These are phyloP conservation scores for Trichosporon sp. DNA, from an alignment of 1,284 basidiomycete genomes.

Conservation along the genomic window DNA sequence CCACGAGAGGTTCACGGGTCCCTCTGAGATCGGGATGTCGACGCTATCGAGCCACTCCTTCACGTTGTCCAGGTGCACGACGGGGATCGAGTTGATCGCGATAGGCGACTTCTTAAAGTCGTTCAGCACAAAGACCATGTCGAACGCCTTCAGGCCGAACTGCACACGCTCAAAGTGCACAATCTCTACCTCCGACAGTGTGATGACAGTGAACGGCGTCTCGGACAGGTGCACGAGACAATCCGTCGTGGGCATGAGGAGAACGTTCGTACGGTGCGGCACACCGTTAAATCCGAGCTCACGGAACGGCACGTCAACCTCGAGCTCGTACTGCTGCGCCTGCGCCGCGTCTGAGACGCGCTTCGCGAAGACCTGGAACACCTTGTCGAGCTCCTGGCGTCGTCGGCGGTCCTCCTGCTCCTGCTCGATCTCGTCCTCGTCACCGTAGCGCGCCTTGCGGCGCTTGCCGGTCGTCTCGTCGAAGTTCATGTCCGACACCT, in stretches of 20 bases:
- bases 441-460: constrained; percentile 93
- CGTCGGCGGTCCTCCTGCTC: constrained; percentile 95
- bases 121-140: constrained; percentile 93
- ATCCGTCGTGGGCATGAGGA: constrained; percentile 94
- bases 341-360: constrained; percentile 84
- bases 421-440: constrained; percentile 98
- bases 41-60: constrained; percentile 99
- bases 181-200: constrained; percentile 91
- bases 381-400: constrained; percentile 86
- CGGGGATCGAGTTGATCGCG: constrained; percentile 95
- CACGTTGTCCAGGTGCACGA: constrained; percentile 84
- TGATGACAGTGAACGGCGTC: constrained; percentile 93
- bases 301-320: constrained; percentile 95
- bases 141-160: constrained; percentile 95
- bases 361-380: constrained; percentile 92
- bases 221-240: constrained; percentile 95
- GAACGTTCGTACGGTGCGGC: constrained; percentile 90
- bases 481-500: constrained; percentile 96
- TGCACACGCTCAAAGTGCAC: constrained; percentile 97
- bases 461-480: constrained; percentile 95
- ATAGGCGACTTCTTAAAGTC: constrained; percentile 91
- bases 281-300: constrained; percentile 98
- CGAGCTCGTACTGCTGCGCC: constrained; percentile 71
- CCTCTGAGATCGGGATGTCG: constrained; percentile 93
- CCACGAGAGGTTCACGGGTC: constrained; percentile 98